Evolutionary conservation across 2,329 filamentous ascomycete species (phyloP).

Genomic region (Chrysoporthe deuterocubensis): DNA sequence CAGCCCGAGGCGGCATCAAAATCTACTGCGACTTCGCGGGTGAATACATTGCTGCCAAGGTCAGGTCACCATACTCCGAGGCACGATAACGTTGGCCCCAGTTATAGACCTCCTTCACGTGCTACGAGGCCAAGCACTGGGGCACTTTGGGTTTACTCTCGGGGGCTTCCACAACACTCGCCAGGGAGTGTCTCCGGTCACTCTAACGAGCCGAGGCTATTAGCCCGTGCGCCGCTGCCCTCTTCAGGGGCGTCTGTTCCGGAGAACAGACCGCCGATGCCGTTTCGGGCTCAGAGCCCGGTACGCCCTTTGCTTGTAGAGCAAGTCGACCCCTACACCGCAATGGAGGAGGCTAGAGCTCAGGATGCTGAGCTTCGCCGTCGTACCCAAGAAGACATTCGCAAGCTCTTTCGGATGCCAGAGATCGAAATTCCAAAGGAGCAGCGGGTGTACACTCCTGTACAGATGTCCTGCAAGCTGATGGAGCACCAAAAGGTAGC

Average conservation of each 20-base stretch:
- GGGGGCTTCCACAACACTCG: neutral
- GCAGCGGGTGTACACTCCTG: conserved; percentile 30
- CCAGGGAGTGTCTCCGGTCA: neutral
- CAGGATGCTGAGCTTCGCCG: neutral
- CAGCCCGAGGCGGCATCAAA: neutral
- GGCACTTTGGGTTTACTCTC: neutral
- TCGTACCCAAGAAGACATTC: conserved; percentile 22
- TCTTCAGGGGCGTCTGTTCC: neutral
- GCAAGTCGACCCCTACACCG: no score
- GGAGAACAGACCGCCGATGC: neutral
- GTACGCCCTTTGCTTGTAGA: neutral
- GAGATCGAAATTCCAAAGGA: conserved; percentile 31
- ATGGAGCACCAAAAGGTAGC: conserved; percentile 24
- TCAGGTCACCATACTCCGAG: neutral
- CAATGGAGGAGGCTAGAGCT: neutral
- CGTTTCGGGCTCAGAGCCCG: neutral
- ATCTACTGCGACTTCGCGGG: neutral
- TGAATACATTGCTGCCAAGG: no score
- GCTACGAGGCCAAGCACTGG: neutral
- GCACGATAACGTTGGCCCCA: neutral
- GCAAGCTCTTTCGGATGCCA: conserved; percentile 31
- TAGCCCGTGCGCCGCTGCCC: neutral
- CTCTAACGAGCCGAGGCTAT: neutral
- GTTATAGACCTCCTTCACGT: neutral
- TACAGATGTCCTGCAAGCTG: conserved; percentile 29